phyloP scores from a whole-genome alignment of 1,139 yeast genomes.

The Hansenula sp. region DNA sequence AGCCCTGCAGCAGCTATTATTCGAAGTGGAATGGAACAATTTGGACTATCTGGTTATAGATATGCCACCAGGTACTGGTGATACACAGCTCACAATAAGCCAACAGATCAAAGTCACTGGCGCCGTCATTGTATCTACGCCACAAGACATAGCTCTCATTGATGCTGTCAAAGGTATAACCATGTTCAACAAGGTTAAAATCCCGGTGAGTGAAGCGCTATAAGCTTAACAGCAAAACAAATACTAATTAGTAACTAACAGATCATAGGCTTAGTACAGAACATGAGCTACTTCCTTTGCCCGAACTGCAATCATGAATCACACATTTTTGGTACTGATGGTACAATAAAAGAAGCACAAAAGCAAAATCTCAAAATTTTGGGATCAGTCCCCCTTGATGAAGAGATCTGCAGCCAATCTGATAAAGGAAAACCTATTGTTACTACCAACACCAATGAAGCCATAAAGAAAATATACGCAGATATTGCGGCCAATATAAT shows the following conservation, averaged over 20 bases:
- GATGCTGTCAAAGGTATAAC: conserved; percentile 81
- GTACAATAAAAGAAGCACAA: conserved; percentile 57
- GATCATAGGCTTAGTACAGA: conserved; percentile 72
- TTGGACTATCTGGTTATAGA: conserved; percentile 72
- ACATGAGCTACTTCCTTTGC: conserved; percentile 76
- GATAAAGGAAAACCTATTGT: conserved; percentile 68
- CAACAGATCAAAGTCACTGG: conserved; percentile 78
- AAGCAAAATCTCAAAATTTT: conserved; percentile 47
- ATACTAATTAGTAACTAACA: conserved; percentile 5
- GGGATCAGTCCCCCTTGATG: conserved; percentile 67
- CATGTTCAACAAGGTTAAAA: conserved; percentile 69
- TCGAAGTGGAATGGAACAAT: conserved; percentile 77
- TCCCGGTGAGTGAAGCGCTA: conserved; percentile 38
- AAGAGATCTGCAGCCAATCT: conserved; percentile 55
- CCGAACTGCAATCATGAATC: conserved; percentile 73
- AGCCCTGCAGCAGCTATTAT: conserved; percentile 75
- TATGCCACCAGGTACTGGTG: conserved; percentile 94
- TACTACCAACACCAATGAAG: conserved; percentile 38
- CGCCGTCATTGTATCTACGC: conserved; percentile 79
- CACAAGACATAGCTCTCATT: conserved; percentile 79
- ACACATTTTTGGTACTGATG: conserved; percentile 72
- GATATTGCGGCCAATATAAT: conserved; percentile 38
- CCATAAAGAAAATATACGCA: conserved; percentile 36
- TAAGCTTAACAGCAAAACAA: background rate
- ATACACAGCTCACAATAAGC: conserved; percentile 76